Conservation (phyloP, 257 asterid genomes). For the Nicotiana benthamiana region DNA sequence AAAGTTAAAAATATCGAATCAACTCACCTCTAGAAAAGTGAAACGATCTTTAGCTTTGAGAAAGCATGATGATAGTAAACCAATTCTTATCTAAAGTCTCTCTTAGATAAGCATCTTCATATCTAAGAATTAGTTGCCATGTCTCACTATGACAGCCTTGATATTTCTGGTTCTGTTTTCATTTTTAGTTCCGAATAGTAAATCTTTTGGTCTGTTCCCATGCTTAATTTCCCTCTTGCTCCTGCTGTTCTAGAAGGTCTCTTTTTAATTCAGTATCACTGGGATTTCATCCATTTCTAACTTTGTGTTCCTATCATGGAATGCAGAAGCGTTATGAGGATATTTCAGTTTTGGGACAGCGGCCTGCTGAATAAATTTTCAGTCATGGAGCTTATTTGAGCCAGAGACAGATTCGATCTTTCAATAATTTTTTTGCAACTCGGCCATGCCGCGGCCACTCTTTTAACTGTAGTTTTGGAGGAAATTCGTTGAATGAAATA, state of each 20-base stretch:
- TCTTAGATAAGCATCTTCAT: no score
- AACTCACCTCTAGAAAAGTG: background rate
- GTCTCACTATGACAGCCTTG: background rate
- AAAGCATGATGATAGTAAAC: background rate
- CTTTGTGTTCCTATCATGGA: background rate
- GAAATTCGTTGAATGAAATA: slow-evolving; percentile 2
- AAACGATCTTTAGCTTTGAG: background rate
- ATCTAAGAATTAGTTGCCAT: background rate
- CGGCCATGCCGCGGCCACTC: slow-evolving; percentile 9
- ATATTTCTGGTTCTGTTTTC: background rate
- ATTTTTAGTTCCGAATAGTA: background rate
- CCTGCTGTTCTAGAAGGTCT: no score
- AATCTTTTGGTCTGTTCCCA: background rate
- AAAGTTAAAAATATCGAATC: background rate
- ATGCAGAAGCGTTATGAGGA: slow-evolving; percentile 86
- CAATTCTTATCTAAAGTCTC: background rate
- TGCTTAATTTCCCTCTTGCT: no score
- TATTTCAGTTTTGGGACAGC: slow-evolving; percentile 76
- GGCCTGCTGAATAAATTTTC: slow-evolving; percentile 50
- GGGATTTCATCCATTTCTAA: background rate
- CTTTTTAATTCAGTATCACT: no score
- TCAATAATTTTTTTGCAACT: slow-evolving; percentile 26
- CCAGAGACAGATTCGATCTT: slow-evolving; percentile 15
- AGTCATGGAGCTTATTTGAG: background rate
- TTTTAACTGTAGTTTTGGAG: slow-evolving; percentile 8